Evolutionary conservation across 176 grass and related monocot genomes (phyloP).

Genomic region (Cenchrus purpureus): DNA sequence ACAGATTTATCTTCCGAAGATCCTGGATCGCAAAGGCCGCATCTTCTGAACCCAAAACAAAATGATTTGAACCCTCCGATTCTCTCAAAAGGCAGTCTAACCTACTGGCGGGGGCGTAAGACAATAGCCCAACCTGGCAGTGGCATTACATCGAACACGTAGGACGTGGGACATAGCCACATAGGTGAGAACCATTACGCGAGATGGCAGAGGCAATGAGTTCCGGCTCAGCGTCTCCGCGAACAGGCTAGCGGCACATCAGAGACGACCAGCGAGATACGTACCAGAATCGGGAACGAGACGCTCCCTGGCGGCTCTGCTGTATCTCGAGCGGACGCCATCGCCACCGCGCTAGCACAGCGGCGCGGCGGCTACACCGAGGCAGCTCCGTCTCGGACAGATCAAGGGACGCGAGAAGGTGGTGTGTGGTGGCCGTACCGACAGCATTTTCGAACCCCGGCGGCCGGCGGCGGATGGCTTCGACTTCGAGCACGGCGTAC

Average conservation of each 20-base stretch:
- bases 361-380: not conserved
- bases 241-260: not conserved
- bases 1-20: not conserved
- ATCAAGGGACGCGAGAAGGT: not conserved
- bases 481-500: not conserved
- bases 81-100: not conserved
- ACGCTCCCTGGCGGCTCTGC: conserved; percentile 3
- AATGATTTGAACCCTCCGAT: not conserved
- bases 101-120: no score
- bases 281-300: conserved; percentile 45
- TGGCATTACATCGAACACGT: conserved; percentile 7
- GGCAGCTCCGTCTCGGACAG: not conserved
- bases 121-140: not conserved
- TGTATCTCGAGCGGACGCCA: not conserved
- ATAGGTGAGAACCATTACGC: not conserved
- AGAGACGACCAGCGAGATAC: not conserved
- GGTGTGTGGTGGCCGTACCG: not conserved
- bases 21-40: not conserved
- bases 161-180: not conserved
- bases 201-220: not conserved
- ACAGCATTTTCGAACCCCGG: not conserved
- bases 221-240: not conserved
- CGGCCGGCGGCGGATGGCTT: not conserved
- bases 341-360: not conserved
- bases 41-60: not conserved